Conservation (phyloP, 2,329 filamentous ascomycete genomes). For the Exophiala aquamarina region DNA sequence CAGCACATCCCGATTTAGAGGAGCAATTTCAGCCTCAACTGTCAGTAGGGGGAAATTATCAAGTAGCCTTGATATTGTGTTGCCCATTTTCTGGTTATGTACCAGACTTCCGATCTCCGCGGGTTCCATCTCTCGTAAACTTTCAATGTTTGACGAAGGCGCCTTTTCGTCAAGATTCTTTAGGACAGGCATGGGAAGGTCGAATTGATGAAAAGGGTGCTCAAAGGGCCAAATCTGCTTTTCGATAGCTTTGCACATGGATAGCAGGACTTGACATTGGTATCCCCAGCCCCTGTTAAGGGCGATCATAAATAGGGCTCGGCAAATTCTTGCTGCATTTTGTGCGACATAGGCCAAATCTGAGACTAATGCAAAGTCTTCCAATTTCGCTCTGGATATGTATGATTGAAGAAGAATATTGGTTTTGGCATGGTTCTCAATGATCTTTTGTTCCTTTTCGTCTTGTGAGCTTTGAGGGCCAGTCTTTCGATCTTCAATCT, state of each 20-base stretch:
- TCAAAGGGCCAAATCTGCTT: constrained; percentile 93
- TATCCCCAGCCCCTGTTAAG: constrained; percentile 94
- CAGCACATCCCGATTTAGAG: constrained; percentile 89
- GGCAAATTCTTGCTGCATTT: constrained; percentile 89
- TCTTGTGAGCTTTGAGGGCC: constrained; percentile 61
- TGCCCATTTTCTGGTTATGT: constrained; percentile 85
- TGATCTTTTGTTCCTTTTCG: constrained; percentile 69
- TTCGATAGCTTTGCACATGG: constrained; percentile 94
- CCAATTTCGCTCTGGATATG: constrained; percentile 81
- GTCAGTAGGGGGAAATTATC: constrained; percentile 90
- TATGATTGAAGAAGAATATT: constrained; percentile 94
- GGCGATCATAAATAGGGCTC: constrained; percentile 95
- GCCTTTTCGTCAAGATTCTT: constrained; percentile 83
- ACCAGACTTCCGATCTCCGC: constrained; percentile 88
- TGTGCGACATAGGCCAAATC: constrained; percentile 95
- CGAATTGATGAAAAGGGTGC: constrained; percentile 93
- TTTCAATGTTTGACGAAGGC: constrained; percentile 70
- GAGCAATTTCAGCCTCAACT: constrained; percentile 91
- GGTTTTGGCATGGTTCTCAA: constrained; percentile 80
- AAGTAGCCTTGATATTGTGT: constrained; percentile 75
- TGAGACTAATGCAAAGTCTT: constrained; percentile 90
- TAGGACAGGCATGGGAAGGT: constrained; percentile 78
- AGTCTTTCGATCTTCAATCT: constrained; percentile 68
- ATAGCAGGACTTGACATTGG: constrained; percentile 87
- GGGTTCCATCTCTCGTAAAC: constrained; percentile 87